Conservation (phyloP, 768 basidiomycete genomes). For the Leccinum longicurvipes region DNA sequence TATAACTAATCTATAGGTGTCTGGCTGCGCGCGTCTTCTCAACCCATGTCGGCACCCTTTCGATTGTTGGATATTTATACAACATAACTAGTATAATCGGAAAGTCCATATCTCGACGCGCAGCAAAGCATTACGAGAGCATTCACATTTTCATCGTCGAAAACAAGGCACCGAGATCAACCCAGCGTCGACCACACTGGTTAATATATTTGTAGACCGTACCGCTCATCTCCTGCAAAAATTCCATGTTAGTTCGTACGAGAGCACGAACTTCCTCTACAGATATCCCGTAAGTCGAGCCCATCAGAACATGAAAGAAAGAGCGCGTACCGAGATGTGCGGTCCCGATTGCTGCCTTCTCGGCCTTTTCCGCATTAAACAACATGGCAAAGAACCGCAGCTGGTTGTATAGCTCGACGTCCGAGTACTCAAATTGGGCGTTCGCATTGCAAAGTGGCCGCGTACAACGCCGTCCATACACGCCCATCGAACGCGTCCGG, state of each 20-base stretch:
- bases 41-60: too few relatives aligned
- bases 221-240: constrained; percentile 50
- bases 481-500: constrained; percentile 90
- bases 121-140: background rate
- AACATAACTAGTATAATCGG: too few relatives aligned
- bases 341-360: constrained; percentile 48
- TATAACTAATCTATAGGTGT: too few relatives aligned
- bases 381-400: constrained; percentile 77
- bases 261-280: constrained; percentile 58
- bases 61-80: too few relatives aligned
- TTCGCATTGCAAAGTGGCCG: constrained; percentile 28
- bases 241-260: constrained; percentile 43
- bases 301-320: background rate
- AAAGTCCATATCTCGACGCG: background rate
- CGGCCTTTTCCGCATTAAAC: constrained; percentile 69
- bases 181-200: constrained; percentile 86
- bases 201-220: constrained; percentile 81
- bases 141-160: constrained; percentile 68
- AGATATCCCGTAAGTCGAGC: background rate
- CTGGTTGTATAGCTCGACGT: constrained; percentile 85
- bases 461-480: constrained; percentile 83
- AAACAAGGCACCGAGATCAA: constrained; percentile 77
- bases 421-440: constrained; percentile 62
- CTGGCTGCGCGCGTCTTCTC: too few relatives aligned
- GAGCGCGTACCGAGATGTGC: constrained; percentile 37